Base-by-base conservation (phyloP, 2,329 filamentous ascomycete species). In the Chrysoporthe austroafricana region DNA sequence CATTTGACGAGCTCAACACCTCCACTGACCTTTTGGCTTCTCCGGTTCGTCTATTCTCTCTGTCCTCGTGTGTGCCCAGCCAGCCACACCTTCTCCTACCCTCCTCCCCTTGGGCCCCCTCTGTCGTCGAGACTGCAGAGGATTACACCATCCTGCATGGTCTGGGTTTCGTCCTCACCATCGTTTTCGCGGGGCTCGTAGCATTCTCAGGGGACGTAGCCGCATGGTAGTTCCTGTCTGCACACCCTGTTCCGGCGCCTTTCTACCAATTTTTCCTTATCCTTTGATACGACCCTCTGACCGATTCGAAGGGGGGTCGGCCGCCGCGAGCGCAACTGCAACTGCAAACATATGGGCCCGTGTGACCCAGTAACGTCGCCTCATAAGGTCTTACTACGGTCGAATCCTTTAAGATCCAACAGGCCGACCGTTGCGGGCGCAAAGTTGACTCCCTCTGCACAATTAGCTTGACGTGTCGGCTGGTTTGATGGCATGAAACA, bases 241-340 rank as follows among this genome's bases (percentile, higher is more conserved):
- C 16, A 18, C 54, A 57, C 54, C 34, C 54, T 57, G 32, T 57
- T 57, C 54, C 32, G 52, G 52, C 32, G 34, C 14, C 16, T 39
- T 11, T 39, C 13, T 39, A 57, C 54, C 16, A 39, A 5, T 18
- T 26, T n/a, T 13, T 32, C 21, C 32, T 54, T 34, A 34, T 54
- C 34, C 34, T 39, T 13, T 39, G 54, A 57, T 57, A 57, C 54
- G 7, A 57, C 54, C 54, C 50, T 39, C 34, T n/a, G 54, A 57
- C 54, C 5, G 32, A 11, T 39, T 8, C 54, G 16, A 57, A 57
- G 54, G 54, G 54, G 32, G 9, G 6, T 7, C 34, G 54, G 7
- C n/a, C 21, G 21, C 26, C 26, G 50, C 71, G 68, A 76, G 63
- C 79, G 81, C 74, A 80, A 82, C 72, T 74, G 79, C 60, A 81